Base-by-base conservation (phyloP, 106 monocot species). In the Allium fistulosum region DNA sequence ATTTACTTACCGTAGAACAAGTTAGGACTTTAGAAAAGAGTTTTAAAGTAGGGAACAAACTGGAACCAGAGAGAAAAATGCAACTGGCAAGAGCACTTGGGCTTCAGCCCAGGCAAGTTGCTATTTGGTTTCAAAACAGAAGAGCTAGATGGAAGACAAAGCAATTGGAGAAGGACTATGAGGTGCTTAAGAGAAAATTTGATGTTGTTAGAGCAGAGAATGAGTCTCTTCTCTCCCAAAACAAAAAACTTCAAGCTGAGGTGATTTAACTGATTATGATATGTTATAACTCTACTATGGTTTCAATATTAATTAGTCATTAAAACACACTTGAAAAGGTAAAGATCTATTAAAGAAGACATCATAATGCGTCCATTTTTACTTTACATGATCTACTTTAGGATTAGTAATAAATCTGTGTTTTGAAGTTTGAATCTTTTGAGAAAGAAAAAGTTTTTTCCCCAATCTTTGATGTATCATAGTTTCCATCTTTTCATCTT, bases 81-180 rank as follows among this genome's bases (percentile, higher is more conserved):
- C 93, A 90, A 78, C 77, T 90, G 22, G 93, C 89, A 4, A 67
- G 78, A 37, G 81, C 82, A 4, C 86, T 94, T 17, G 84, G 89
- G 9, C 73, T 94, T 26, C 89, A 90, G 69, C 93, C 89, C 0
- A 71, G 93, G 53, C 89, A 94, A 69, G 73, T 94, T 13, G 93
- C 93, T 4, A 90, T 94, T 47, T 90, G 93, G 93, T 94, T 94
- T 71, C 93, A 94, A 76, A 94, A 94, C 71, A 65, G 93, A 56
- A 77, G 93, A 57, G 89, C 93, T 4, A 79, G 93, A 79, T 94
- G 93, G 93, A 94, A 94, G 81, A 90, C 93, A 0, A 94, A 94
- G 66, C 86, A 89, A 26, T 17, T 94, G 61, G 93, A 90, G 80
- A 94, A 78, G 74, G 93, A 94, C 22, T 94, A 90, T 57, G 90